Percentiles rank a stretch among this genome's conserved stretches.
phyloP scores from a whole-genome alignment of 2,329 filamentous ascomycete species.

The Diplodia scrobiculata region DNA sequence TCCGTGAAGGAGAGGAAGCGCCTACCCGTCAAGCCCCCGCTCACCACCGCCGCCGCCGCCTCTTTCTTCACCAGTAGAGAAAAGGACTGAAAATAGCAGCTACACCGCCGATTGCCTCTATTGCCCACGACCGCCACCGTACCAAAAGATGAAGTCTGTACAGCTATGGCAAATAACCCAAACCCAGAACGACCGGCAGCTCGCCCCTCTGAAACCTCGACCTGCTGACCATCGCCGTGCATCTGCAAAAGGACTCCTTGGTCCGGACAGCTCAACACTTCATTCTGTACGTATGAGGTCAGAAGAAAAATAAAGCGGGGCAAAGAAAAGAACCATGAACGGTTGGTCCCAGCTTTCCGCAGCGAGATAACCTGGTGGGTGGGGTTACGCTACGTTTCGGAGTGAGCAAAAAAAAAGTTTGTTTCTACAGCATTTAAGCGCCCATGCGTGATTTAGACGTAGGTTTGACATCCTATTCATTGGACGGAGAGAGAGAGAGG shows the following conservation, averaged over 20 bases:
- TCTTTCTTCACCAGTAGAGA: background rate
- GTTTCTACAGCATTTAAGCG: too few species aligned
- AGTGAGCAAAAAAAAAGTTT: background rate
- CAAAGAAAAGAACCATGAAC: background rate
- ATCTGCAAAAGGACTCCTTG: background rate
- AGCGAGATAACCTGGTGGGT: too few species aligned
- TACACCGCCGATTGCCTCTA: background rate
- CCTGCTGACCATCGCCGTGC: background rate
- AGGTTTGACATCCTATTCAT: too few species aligned
- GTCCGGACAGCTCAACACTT: background rate
- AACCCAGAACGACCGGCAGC: background rate
- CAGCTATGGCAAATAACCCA: background rate
- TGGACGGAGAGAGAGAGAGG: too few species aligned
- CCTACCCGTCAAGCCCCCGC: background rate
- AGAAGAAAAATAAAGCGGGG: too few species aligned
- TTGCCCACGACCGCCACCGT: background rate
- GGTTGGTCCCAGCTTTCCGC: background rate
- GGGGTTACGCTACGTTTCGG: background rate
- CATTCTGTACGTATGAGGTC: background rate
- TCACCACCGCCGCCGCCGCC: too few species aligned
- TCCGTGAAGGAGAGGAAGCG: background rate
- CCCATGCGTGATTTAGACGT: too few species aligned
- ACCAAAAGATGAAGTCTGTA: too few species aligned
- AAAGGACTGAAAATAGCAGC: background rate
- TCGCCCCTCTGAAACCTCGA: background rate